A percentile compares a stretch with the other conserved stretches of the same genome.
Evolutionary conservation across 345 rosid genomes (phyloP).

Genomic region (Triadica sebifera): DNA sequence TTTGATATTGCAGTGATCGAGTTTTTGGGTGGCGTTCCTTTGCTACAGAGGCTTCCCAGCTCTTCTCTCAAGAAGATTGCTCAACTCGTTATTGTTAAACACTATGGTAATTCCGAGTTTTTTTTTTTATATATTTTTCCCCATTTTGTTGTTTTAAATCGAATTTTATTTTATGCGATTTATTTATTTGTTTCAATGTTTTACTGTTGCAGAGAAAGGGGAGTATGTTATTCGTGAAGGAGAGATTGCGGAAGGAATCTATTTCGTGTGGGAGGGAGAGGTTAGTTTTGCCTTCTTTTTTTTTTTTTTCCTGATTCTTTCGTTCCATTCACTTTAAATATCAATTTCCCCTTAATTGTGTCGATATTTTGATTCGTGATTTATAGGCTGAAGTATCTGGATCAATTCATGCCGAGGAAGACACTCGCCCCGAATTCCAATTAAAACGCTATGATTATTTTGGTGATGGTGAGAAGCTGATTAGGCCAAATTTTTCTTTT

Average conservation of each 20-base stretch:
- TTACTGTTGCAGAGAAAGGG: slow-evolving; percentile 55
- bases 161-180: not conserved
- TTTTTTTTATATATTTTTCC: not conserved
- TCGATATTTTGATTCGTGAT: not conserved
- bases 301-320: slow-evolving; percentile 2
- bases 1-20: slow-evolving; percentile 51
- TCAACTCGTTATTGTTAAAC: slow-evolving; percentile 44
- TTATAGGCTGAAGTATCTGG: slow-evolving; percentile 77
- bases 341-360: not conserved
- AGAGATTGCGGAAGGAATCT: slow-evolving; percentile 73
- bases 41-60: slow-evolving; percentile 70
- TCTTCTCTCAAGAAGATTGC: slow-evolving; percentile 65
- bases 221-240: slow-evolving; percentile 69
- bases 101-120: slow-evolving; percentile 40
- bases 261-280: slow-evolving; percentile 89
- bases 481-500: not conserved
- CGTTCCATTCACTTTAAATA: no score
- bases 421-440: slow-evolving; percentile 61
- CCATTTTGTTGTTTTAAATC: not conserved
- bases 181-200: slow-evolving; percentile 2
- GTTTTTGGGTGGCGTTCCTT: slow-evolving; percentile 65
- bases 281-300: slow-evolving; percentile 35
- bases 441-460: slow-evolving; percentile 80
- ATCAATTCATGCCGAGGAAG: slow-evolving; percentile 54
- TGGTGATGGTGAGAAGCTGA: slow-evolving; percentile 59